Base-by-base conservation (phyloP, 306 rosid species). In the Prunus campanulata region DNA sequence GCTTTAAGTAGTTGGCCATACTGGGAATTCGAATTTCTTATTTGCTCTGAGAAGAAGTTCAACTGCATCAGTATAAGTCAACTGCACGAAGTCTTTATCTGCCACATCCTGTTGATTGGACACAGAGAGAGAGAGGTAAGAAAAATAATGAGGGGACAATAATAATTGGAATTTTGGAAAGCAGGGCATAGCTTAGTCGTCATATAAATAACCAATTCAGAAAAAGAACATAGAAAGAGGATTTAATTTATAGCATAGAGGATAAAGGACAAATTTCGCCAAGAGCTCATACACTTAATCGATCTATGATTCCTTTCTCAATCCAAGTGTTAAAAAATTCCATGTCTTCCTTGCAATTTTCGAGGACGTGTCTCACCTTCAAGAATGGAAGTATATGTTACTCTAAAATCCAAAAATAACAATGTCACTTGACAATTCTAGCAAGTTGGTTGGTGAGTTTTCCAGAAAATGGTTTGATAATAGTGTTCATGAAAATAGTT, bases 271-370 rank as follows among this genome's bases (percentile, higher is more conserved):
- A 74, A 66, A 89, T 81, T 83, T 74, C 76, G 75, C 88, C 66
- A 77, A 87, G 87, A 84, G 80, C 72, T 86, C 96, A 88, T 92
- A 95, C 98, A 84, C 82, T 90, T 87, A 95, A 82, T 81, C 97
- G 96, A 78, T 79, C 85, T 79, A 95, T 77, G 80, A 92, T 88
- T 86, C 98, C 97, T 74, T 95, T 92, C 80, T 90, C 95, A 72
- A 90, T 92, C 98, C 98, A 95, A 51, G 92, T 84, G 78, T 95
- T 83, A 76, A 95, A 95, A 85, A 95, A 95, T 66, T 90, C 96
- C 98, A 95, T 85, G 89, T 95, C 98, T 85, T 92, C 98, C 87
- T 90, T 86, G 91, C 98, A 92, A 81, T 90, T 92, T 76, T 92
- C 88, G 2, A 95, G 98, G 71, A 92, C 59, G 82, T 90, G 79